Conservation (phyloP, 768 basidiomycete species). For the Collybia sordida region DNA sequence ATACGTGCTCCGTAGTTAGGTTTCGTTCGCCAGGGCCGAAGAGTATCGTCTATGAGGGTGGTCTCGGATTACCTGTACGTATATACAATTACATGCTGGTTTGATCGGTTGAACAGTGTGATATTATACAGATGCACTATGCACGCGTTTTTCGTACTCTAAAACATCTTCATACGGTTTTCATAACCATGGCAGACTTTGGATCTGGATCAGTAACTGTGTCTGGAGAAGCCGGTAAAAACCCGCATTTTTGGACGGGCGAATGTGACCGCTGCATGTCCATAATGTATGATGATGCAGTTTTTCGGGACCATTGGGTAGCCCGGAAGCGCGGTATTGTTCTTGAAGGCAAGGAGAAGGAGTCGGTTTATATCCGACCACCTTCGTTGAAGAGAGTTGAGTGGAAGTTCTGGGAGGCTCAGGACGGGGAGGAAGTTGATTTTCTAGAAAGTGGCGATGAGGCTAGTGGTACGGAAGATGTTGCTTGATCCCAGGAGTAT, state of each 20-base stretch:
- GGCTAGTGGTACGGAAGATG: conserved; percentile 2
- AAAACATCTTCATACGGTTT: conserved; percentile 25
- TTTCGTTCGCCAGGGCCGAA: conserved; percentile 23
- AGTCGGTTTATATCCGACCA: conserved; percentile 20
- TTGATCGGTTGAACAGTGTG: not conserved
- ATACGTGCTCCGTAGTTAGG: conserved; percentile 26
- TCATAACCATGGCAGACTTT: conserved; percentile 27
- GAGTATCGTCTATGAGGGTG: conserved; percentile 27
- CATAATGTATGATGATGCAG: conserved; percentile 31
- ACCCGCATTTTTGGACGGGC: conserved; percentile 30
- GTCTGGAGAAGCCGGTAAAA: conserved; percentile 15
- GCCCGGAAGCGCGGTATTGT: conserved; percentile 26
- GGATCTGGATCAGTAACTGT: conserved; percentile 17
- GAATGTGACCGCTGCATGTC: conserved; percentile 36
- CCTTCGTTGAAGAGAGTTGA: conserved; percentile 27
- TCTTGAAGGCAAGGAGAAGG: conserved; percentile 3
- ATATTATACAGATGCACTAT: conserved; percentile 28
- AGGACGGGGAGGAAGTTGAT: conserved; percentile 14
- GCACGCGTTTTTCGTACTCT: conserved; percentile 23
- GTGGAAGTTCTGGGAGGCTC: conserved; percentile 26
- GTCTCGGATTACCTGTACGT: conserved; percentile 33
- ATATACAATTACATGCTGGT: not conserved
- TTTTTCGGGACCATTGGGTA: conserved; percentile 27
- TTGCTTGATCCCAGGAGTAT: not conserved
- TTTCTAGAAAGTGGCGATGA: conserved; percentile 15